Evolutionary conservation across 805 yeast genomes (phyloP).

Genomic region (Barnettozyma californica): DNA sequence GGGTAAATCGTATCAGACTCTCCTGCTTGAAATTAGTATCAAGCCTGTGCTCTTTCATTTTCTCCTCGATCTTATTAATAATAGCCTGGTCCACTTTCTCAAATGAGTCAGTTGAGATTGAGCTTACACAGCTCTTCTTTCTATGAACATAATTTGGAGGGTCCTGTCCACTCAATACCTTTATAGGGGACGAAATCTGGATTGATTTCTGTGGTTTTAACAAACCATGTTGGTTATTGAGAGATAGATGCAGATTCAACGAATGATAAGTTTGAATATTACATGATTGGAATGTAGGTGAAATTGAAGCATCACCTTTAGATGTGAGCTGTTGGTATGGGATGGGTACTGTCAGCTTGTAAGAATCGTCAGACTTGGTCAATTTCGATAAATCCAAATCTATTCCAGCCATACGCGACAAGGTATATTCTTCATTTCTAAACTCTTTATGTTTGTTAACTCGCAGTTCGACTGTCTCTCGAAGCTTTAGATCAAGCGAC

Average conservation of each 20-base stretch:
- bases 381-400: background rate
- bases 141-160: constrained; percentile 1
- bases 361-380: background rate
- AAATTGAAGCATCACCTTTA: background rate
- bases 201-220: background rate
- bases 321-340: background rate
- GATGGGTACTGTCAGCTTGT: background rate
- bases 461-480: background rate
- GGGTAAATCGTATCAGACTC: background rate
- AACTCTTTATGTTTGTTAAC: background rate
- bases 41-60: background rate
- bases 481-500: background rate
- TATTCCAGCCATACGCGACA: background rate
- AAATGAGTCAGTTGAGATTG: background rate
- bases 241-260: background rate
- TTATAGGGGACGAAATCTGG: background rate
- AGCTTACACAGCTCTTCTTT: background rate
- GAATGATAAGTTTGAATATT: background rate
- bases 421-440: background rate
- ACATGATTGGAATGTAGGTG: background rate
- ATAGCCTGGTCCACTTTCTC: background rate
- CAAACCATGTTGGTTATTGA: background rate
- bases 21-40: background rate
- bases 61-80: background rate
- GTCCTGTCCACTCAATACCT: background rate